Base-by-base conservation (phyloP, 2,329 filamentous ascomycete genomes). In the Claviceps sp. region DNA sequence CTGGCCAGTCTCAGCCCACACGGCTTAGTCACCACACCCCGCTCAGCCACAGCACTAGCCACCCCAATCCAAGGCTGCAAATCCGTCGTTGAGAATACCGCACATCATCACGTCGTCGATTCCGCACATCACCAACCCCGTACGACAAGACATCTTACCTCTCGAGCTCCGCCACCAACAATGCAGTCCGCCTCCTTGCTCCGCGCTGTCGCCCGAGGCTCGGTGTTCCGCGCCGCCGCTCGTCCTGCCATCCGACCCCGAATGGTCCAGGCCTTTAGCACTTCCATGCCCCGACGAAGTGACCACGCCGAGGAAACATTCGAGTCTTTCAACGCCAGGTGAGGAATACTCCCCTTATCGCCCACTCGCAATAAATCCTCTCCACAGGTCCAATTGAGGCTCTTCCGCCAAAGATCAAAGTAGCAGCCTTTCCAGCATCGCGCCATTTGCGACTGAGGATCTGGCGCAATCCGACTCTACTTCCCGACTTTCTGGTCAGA, bases 311-410 rank as follows among this genome's bases (percentile, higher is more conserved):
- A 98, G 73, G 93, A 98, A 83, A 95, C 87, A 65, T 98, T 95
- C 64, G 93, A 98, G 78, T 90, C 97, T 77, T 98, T 98, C 74
- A 89, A 87, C 73, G 86, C 89, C 65, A 90, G 93, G 93, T 98
- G 87, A 73, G 78, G 64, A 64, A 36, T 13, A 47, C 26, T 14
- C 40, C 47, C 14, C 14, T 47, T 47, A 37, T 45, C 18, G 26
- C 30, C 30, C 5, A 4, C 16, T 47, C 45, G 3, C 14, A 36
- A 20, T 26, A 22, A 9, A 16, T 30, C 14, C 16, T 47, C 26
- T 7, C 14, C 16, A 20, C 26, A n/a, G 26, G 40, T n/a, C n/a
- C 16, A 47, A 34, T 34, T 34, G 24, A 11, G 5, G 26, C 22
- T 18, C 44, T 34, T n/a, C 9, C 24, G 44, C 11, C 24, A 5